Conservation (phyloP, 2,329 filamentous ascomycete species). For the Hymenoscyphus linearis region DNA sequence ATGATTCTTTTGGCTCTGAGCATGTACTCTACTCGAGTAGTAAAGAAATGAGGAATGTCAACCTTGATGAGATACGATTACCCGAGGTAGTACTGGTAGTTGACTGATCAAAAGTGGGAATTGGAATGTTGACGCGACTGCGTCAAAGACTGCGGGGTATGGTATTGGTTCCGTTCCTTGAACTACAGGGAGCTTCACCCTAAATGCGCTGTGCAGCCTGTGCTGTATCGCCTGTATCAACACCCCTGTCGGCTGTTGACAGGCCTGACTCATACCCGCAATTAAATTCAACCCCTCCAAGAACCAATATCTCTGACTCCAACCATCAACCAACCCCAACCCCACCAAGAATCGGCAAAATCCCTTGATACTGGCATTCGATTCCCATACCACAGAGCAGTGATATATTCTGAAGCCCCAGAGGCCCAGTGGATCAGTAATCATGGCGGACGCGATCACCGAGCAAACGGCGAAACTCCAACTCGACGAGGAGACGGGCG, state of each 20-base stretch:
- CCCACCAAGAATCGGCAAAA: neutral
- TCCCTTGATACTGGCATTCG: neutral
- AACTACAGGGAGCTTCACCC: neutral
- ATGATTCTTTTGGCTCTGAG: conserved; percentile 24
- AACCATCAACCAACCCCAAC: conserved; percentile 9
- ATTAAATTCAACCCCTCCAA: conserved; percentile 3
- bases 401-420: neutral
- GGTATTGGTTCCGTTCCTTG: neutral
- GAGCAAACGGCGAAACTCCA: conserved; percentile 50
- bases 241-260: neutral
- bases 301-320: neutral
- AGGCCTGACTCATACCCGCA: conserved; percentile 1
- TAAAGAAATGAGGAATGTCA: no score
- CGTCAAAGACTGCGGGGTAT: neutral
- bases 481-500: conserved; percentile 59
- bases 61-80: no score
- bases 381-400: neutral
- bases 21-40: conserved; percentile 10
- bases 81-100: neutral
- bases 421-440: conserved; percentile 11
- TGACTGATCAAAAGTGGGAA: neutral
- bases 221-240: no score
- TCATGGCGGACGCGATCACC: conserved; percentile 43
- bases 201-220: no score
- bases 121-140: no score